Evolutionary conservation across 345 rosid genomes (phyloP), one percentile per base, ranked within the genome.

Genomic region (Luvunga scandens): DNA sequence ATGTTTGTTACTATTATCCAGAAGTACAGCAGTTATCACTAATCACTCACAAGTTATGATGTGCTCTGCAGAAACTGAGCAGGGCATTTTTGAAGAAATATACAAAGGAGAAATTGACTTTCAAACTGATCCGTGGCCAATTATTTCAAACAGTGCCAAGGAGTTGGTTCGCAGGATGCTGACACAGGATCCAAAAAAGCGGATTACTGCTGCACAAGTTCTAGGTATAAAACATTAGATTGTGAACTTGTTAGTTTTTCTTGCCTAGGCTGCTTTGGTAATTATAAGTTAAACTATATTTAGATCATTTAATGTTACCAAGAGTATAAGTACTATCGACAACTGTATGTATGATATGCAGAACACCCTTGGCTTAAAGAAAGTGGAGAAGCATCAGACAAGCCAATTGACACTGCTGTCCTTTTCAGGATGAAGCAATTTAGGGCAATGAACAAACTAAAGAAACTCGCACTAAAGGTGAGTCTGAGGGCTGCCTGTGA

Each of bases 361-460:
- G 93, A 90, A 76, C 96, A 91, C 80, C 92, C 91, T 30, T 91
- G 96, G 92, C 80, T 90, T 77, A 86, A 81, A 77, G 95, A 87
- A 78, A 93, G 86, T 71, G 94, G 96, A 77, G 86, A 82, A 66
- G 95, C 98, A 75, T 90, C 97, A 21, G 98, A 95, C 88, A 93
- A 87, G 88, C 97, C 94, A 28, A 87, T 93, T 78, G 98, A 92
- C 68, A 90, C 84, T 83, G 99, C 98, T n/a, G 99, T 93, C 36
- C 90, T 94, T 38, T 86, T 92, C 31, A 90, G 98, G 82, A 89
- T 95, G 99, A 95, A 93, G 85, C 97, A 93, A 80, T 94, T 94
- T 85, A 88, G 97, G 86, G 94, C 90, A 56, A 93, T 92, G 98
- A 93, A 95, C 88, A 93, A 95, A 86, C 85, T 93, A 60, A 94